Evolutionary conservation across 805 yeast genomes (phyloP).

Genomic region (Barnettozyma sucrosica): DNA sequence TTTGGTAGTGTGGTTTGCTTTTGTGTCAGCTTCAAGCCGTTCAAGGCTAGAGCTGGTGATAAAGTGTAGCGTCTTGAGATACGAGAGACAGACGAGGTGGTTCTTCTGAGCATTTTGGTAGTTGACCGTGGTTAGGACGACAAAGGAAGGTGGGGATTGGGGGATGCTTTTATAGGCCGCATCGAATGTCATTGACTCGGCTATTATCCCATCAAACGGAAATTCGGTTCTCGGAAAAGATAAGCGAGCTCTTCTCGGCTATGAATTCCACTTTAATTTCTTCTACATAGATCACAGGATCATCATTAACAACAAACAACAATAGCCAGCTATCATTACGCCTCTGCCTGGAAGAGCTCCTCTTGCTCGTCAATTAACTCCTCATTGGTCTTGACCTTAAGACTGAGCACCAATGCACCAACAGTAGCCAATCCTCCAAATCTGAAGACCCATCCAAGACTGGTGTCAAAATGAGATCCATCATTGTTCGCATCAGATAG

Average conservation of each 20-base stretch:
- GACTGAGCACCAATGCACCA: slow-evolving; percentile 39
- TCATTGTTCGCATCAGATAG: slow-evolving; percentile 25
- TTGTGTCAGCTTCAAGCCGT: not conserved
- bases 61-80: not conserved
- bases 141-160: not conserved
- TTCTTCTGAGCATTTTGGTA: slow-evolving; percentile 4
- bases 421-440: slow-evolving; percentile 47
- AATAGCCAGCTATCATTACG: not conserved
- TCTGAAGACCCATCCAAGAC: slow-evolving; percentile 53
- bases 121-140: not conserved
- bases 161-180: not conserved
- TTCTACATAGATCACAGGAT: too few relatives aligned
- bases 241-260: slow-evolving; percentile 4
- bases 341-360: slow-evolving; percentile 4
- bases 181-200: not conserved
- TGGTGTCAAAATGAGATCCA: slow-evolving; percentile 31
- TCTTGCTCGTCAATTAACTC: slow-evolving; percentile 31
- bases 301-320: not conserved
- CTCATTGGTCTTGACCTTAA: slow-evolving; percentile 37
- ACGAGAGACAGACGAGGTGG: slow-evolving; percentile 2
- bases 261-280: not conserved
- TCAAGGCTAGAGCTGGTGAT: not conserved
- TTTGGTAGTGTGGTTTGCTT: not conserved
- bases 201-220: not conserved
- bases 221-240: not conserved